phyloP scores from a whole-genome alignment of 768 basidiomycete genomes.

The Auricularia sp. region DNA sequence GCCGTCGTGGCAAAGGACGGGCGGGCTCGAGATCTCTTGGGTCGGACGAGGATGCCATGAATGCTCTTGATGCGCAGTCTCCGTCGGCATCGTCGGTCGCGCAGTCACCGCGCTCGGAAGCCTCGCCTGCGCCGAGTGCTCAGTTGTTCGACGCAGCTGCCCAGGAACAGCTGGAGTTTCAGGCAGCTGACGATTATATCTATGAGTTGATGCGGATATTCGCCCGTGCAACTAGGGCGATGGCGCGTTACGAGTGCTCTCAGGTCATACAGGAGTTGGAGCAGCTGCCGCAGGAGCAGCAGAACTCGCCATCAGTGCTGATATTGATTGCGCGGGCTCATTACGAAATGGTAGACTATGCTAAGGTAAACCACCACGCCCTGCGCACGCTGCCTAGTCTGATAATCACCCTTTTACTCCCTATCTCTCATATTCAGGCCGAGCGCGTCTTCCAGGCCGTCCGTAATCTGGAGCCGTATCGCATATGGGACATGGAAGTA shows the following conservation, averaged over 20 bases:
- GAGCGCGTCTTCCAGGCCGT: conserved; percentile 80
- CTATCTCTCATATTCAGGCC: conserved; percentile 40
- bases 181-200: conserved; percentile 73
- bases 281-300: conserved; percentile 60
- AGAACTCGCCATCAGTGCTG: conserved; percentile 66
- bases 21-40: conserved; percentile 53
- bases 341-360: conserved; percentile 85
- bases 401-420: conserved; percentile 13
- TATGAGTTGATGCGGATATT: conserved; percentile 74
- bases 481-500: conserved; percentile 86
- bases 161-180: conserved; percentile 58
- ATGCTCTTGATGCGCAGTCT: conserved; percentile 34
- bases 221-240: conserved; percentile 64
- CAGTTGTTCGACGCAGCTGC: conserved; percentile 65
- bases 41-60: conserved; percentile 65
- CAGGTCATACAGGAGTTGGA: conserved; percentile 69
- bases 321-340: conserved; percentile 78
- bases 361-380: conserved; percentile 49
- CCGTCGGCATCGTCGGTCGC: conserved; percentile 48
- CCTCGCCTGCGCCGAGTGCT: conserved; percentile 45
- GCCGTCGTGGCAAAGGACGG: conserved; percentile 45
- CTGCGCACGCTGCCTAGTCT: conserved; percentile 7
- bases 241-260: conserved; percentile 68
- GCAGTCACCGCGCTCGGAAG: conserved; percentile 54
- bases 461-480: conserved; percentile 79